A percentile compares a stretch with the other conserved stretches of the same genome.
Conservation (phyloP, 805 yeast genomes). For the Zygotorulaspora florentina region DNA sequence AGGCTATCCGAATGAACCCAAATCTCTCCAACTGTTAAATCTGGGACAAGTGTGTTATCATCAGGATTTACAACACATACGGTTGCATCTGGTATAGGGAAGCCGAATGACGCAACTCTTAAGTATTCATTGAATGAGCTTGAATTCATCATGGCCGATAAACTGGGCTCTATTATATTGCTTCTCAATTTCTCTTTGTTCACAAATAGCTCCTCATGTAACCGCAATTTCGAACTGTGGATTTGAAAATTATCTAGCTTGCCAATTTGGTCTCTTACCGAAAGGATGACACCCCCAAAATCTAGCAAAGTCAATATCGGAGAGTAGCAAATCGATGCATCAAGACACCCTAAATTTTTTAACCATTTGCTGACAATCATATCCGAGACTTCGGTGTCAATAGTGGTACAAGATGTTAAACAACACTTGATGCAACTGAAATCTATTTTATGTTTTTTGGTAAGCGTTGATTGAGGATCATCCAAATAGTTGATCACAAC, state of each 20-base stretch:
- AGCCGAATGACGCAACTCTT: slow-evolving; percentile 89
- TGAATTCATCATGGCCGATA: slow-evolving; percentile 31
- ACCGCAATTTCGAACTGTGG: slow-evolving; percentile 26
- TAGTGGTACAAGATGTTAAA: slow-evolving; percentile 78
- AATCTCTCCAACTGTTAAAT: slow-evolving; percentile 85
- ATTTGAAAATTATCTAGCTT: slow-evolving; percentile 31
- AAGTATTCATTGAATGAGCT: slow-evolving; percentile 45
- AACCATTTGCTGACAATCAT: slow-evolving; percentile 87
- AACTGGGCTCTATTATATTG: slow-evolving; percentile 31
- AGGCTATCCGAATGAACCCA: slow-evolving; percentile 96
- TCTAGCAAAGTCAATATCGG: slow-evolving; percentile 88
- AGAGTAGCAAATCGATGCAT: slow-evolving; percentile 70
- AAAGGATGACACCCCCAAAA: slow-evolving; percentile 92
- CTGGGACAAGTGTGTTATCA: slow-evolving; percentile 66
- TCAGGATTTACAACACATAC: slow-evolving; percentile 94
- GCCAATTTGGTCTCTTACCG: slow-evolving; percentile 83
- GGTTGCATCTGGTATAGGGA: slow-evolving; percentile 90
- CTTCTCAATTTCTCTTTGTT: slow-evolving; percentile 36
- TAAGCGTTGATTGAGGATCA: slow-evolving; percentile 78
- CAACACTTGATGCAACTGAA: slow-evolving; percentile 84
- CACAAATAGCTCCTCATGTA: slow-evolving; percentile 34
- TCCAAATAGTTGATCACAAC: slow-evolving; percentile 91
- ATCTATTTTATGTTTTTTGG: slow-evolving; percentile 71
- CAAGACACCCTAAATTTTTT: slow-evolving; percentile 79
- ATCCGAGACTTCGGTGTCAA: slow-evolving; percentile 90